Evolutionary conservation across 2,329 filamentous ascomycete species (phyloP), one percentile per base, ranked within the genome.

Genomic region (Sporothrix brasiliensis): DNA sequence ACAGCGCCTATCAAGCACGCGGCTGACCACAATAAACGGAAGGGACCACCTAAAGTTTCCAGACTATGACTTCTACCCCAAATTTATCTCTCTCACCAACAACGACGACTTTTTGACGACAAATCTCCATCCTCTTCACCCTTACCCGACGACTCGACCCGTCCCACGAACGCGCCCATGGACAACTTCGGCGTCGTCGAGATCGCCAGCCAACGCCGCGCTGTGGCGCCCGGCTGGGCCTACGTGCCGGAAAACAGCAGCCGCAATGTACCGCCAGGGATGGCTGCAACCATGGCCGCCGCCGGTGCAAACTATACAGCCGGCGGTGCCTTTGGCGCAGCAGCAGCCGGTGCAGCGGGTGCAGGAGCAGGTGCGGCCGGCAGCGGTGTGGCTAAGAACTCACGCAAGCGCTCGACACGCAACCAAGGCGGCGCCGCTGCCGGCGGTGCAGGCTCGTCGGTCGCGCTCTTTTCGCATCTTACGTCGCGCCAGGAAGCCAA

Each of bases 401-500:
- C 67, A 3, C 86, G 91, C 73, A 97, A 96, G 81, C 91, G 93
- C 76, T 86, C 73, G 4, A 70, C 87, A 24, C 86, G 91, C 73
- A 87, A 84, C 76, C 79, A 85, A 72, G 83, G 80, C 67, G 82
- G 53, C 4, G 54, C 30, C 0, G 65, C 80, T 66, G 82, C 44
- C 21, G 53, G 41, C 0, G 56, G 30, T 1, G 61, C 44, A 9
- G 71, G 60, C n/a, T 52, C 56, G 24, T 70, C 67, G 13, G 52
- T 72, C 0, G 69, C 72, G 6, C 71, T 69, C 49, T 68, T 63
- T 27, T 71, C 72, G 74, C 92, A 96, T 75, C 85, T 93, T 61
- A 90, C 88, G 44, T 91, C 92, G n/a, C 86, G 93, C 69, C 92
- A 96, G 79, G 91, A 94, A 77, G 89, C 90, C 56, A 94, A 93